Evolutionary conservation across 257 asterid species (phyloP), one percentile per base, ranked within the genome.

Genomic region (Primulina huaijiensis): DNA sequence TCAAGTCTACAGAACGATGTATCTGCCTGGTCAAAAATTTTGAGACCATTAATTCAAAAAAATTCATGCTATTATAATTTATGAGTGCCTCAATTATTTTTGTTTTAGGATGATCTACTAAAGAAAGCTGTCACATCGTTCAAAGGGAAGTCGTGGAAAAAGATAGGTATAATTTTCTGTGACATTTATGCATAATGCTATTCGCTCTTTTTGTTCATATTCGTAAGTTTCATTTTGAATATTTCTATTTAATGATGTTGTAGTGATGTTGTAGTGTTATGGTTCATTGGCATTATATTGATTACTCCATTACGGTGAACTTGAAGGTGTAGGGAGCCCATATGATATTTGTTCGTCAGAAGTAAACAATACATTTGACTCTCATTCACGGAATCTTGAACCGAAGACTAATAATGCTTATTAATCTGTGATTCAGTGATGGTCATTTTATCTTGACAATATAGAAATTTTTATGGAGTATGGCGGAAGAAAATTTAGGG

Each of bases 121-220:
- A 83, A 82, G 78, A 82, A 76, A 72, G 99, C 98, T 60, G 99
- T 94, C 77, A 82, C 86, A 31, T 78, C 84, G 70, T 91, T 69
- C 81, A 85, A 81, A 78, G 99, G 99, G 82, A 94, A 91, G 82
- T 82, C 85, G 68, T 94, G 99, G 99, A 94, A 91, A 85, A 94
- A 89, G 92, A 91, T 94, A 81, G 99, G 99, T 94, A 85, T 67
- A 23, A n/a, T 53, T 62, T 66, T 7, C 67, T 70, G 6, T 68
- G 60, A 50, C 56, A 63, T 81, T 67, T 70, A 21, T 35, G 65
- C 73, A 65, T 73, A 31, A 30, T 69, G 52, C 61, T 52, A 66
- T 64, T 40, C 40, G 21, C 7, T 19, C 21, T 30, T 29, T 19
- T 40, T n/a, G 27, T 60, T 65, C 68, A 19, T 50, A 33, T 53